Percentiles rank a stretch among this genome's conserved stretches.
Evolutionary conservation across 192 early-diverging fungal species (phyloP).

Genomic region (Podila epicladia): DNA sequence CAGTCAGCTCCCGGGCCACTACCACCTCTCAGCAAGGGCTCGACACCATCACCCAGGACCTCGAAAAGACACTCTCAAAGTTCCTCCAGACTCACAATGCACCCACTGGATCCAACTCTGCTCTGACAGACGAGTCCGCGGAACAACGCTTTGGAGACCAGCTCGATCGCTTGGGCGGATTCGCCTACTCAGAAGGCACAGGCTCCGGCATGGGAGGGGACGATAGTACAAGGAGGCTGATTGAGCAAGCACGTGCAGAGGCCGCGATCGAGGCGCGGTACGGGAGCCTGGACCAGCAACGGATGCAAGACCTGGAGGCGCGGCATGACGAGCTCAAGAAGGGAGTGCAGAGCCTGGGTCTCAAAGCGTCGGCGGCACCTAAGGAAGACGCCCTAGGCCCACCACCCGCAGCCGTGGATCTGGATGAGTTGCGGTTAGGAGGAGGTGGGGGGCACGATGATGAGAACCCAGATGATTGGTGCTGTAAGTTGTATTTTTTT

Average conservation of each 20-base stretch:
- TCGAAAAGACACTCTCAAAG: conserved; percentile 40
- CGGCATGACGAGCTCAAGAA: conserved; percentile 39
- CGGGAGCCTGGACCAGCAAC: conserved; percentile 12
- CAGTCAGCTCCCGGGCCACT: background rate
- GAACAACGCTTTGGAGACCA: background rate
- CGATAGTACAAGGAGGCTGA: conserved; percentile 15
- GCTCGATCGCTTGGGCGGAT: background rate
- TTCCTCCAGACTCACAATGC: conserved; percentile 39
- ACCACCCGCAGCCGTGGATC: conserved; percentile 39
- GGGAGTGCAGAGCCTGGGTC: conserved; percentile 7
- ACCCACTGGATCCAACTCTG: background rate
- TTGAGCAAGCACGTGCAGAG: conserved; percentile 16
- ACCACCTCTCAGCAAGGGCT: conserved; percentile 6
- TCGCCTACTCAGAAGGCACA: background rate
- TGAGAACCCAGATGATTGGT: conserved; percentile 60
- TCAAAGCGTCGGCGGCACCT: background rate
- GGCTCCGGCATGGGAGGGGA: background rate
- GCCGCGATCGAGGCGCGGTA: conserved; percentile 27
- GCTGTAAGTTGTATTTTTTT: conserved; percentile 51
- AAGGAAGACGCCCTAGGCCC: conserved; percentile 27
- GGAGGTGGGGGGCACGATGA: background rate
- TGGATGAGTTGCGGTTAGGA: conserved; percentile 39
- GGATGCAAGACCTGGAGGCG: conserved; percentile 21
- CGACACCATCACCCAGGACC: conserved; percentile 15
- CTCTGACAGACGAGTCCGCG: background rate